A percentile compares a stretch with the other conserved stretches of the same genome.
Conservation (phyloP, 1,139 yeast species). For the Zygosaccharomyces sapae region DNA sequence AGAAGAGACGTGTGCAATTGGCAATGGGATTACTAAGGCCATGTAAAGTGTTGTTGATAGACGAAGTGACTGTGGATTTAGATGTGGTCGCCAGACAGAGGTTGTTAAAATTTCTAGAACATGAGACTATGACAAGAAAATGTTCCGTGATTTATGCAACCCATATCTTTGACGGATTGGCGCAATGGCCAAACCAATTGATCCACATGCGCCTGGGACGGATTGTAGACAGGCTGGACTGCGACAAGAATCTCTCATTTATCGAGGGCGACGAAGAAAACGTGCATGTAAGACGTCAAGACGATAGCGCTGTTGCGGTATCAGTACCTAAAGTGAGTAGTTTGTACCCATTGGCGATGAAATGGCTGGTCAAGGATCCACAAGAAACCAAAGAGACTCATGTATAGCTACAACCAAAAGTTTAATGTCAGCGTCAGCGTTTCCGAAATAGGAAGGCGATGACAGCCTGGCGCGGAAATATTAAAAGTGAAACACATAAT, state of each 20-base stretch:
- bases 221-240: conserved; percentile 37
- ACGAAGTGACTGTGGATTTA: conserved; percentile 93
- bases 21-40: conserved; percentile 91
- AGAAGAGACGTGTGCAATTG: conserved; percentile 86
- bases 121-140: conserved; percentile 62
- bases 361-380: conserved; percentile 55
- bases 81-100: conserved; percentile 87
- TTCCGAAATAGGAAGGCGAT: not conserved
- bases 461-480: not conserved
- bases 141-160: conserved; percentile 88
- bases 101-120: conserved; percentile 60
- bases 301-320: conserved; percentile 27
- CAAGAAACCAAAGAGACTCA: conserved; percentile 9
- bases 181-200: conserved; percentile 80
- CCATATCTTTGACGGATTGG: conserved; percentile 92
- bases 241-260: conserved; percentile 37
- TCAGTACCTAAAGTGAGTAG: conserved; percentile 47
- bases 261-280: conserved; percentile 18
- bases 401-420: no score
- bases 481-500: no score
- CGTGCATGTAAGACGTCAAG: conserved; percentile 8
- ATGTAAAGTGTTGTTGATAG: conserved; percentile 77
- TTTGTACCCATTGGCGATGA: conserved; percentile 65
- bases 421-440: not conserved
- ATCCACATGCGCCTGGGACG: conserved; percentile 75